Evolutionary conservation across 129 eudicot species (phyloP).

Genomic region (Mikania micrantha): DNA sequence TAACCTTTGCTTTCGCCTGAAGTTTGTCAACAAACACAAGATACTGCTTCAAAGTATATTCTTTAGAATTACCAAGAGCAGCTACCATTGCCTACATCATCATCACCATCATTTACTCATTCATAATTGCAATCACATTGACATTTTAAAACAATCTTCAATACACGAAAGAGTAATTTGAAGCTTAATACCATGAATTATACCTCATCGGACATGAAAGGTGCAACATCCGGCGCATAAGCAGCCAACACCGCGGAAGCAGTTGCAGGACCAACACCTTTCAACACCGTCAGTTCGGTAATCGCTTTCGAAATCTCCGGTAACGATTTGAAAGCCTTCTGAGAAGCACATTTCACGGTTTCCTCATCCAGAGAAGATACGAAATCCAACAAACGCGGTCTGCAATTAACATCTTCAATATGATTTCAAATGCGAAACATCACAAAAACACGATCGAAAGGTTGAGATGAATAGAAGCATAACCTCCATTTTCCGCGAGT

Average conservation of each 20-base stretch:
- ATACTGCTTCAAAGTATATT: slow-evolving; percentile 78
- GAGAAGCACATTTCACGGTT: slow-evolving; percentile 53
- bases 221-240: slow-evolving; percentile 71
- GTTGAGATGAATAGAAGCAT: too few relatives aligned
- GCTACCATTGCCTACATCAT: slow-evolving; percentile 72
- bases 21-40: slow-evolving; percentile 59
- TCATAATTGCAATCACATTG: not conserved
- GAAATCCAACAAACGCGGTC: slow-evolving; percentile 66
- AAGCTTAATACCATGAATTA: not conserved
- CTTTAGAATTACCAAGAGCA: slow-evolving; percentile 68
- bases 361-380: slow-evolving; percentile 62
- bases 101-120: too few relatives aligned
- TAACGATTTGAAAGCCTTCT: slow-evolving; percentile 51
- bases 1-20: slow-evolving; percentile 72
- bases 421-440: too few relatives aligned
- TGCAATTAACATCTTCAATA: slow-evolving; percentile 9
- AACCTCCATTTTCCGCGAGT: slow-evolving; percentile 80
- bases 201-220: slow-evolving; percentile 95
- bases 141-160: not conserved
- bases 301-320: slow-evolving; percentile 64
- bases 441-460: not conserved
- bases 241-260: slow-evolving; percentile 92
- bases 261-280: slow-evolving; percentile 92
- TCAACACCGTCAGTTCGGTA: slow-evolving; percentile 56
- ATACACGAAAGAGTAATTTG: not conserved